phyloP scores from a whole-genome alignment of 106 monocot genomes.

The Posidonia australis region DNA sequence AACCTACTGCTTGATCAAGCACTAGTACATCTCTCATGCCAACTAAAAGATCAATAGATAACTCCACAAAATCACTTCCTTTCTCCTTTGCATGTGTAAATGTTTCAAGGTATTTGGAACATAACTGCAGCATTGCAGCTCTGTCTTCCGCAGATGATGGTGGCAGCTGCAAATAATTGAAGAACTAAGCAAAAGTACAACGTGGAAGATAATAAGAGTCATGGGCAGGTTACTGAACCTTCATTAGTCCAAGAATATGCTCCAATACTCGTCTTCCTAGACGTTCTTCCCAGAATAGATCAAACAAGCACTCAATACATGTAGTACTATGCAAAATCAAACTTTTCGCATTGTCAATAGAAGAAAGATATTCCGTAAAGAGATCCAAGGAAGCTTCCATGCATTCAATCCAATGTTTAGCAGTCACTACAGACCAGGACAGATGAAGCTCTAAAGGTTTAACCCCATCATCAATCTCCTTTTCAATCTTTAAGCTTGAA shows the following conservation, averaged over 20 bases:
- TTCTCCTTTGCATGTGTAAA: slow-evolving; percentile 87
- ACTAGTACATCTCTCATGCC: slow-evolving; percentile 74
- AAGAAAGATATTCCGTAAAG: slow-evolving; percentile 57
- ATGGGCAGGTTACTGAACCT: slow-evolving; percentile 25
- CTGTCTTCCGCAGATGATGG: slow-evolving; percentile 50
- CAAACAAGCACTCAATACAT: slow-evolving; percentile 88
- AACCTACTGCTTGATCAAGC: slow-evolving; percentile 49
- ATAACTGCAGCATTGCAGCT: slow-evolving; percentile 59
- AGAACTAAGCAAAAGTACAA: too few relatives aligned
- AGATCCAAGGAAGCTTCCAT: slow-evolving; percentile 60
- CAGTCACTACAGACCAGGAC: slow-evolving; percentile 8
- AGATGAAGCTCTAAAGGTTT: neutral
- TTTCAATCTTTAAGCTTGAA: slow-evolving; percentile 7
- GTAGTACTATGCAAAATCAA: slow-evolving; percentile 48
- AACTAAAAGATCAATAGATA: slow-evolving; percentile 79
- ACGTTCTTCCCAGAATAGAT: slow-evolving; percentile 78
- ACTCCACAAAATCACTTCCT: slow-evolving; percentile 47
- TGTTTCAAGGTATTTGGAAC: slow-evolving; percentile 79
- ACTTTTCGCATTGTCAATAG: slow-evolving; percentile 46
- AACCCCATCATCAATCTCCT: neutral
- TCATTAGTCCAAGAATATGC: slow-evolving; percentile 64
- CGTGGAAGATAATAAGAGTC: neutral
- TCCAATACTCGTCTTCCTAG: slow-evolving; percentile 45
- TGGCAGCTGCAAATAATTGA: slow-evolving; percentile 37
- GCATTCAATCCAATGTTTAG: slow-evolving; percentile 31